A percentile compares a stretch with the other conserved stretches of the same genome.
These are phyloP conservation scores for Agarophyton chilense DNA, from an alignment of 23 red algal genomes.

Conservation along the genomic window DNA sequence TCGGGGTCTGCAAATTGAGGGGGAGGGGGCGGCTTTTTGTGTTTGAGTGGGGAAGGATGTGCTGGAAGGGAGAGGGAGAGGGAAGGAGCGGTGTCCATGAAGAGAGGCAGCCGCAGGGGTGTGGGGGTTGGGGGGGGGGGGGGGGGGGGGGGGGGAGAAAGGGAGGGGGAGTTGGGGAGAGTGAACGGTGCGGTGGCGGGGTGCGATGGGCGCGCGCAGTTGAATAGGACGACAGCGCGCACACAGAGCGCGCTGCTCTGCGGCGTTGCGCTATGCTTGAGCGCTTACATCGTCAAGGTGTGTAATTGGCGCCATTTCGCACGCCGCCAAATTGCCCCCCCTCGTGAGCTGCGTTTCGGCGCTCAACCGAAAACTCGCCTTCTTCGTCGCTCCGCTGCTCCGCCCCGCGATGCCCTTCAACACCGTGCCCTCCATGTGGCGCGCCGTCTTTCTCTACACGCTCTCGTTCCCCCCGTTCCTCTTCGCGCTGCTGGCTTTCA, in stretches of 20 bases:
- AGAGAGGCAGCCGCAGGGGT: background rate
- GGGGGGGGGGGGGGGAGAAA: background rate
- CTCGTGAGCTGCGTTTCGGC: background rate
- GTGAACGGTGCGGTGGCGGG: background rate
- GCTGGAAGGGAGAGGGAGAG: background rate
- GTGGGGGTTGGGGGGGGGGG: background rate
- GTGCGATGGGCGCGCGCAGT: background rate
- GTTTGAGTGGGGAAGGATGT: background rate
- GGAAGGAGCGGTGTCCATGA: slow-evolving; percentile 22
- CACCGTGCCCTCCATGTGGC: slow-evolving; percentile 60
- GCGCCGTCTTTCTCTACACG: slow-evolving; percentile 47
- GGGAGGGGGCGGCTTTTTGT: background rate
- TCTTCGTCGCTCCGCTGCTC: background rate
- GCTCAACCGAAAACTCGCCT: background rate
- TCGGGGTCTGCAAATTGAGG: background rate
- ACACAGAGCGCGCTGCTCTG: slow-evolving; percentile 2
- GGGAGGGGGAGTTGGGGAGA: background rate
- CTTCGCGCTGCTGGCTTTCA: slow-evolving; percentile 31
- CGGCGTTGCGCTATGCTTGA: slow-evolving; percentile 4
- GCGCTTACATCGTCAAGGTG: slow-evolving; percentile 8
- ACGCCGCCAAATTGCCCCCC: background rate
- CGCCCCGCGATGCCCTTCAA: slow-evolving; percentile 22
- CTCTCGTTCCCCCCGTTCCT: slow-evolving; percentile 12
- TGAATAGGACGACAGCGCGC: background rate
- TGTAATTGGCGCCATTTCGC: slow-evolving; percentile 31